A percentile compares a stretch with the other conserved stretches of the same genome.
Evolutionary conservation across 805 yeast genomes (phyloP).

Genomic region (Wickerhamomyces rabaulensis): DNA sequence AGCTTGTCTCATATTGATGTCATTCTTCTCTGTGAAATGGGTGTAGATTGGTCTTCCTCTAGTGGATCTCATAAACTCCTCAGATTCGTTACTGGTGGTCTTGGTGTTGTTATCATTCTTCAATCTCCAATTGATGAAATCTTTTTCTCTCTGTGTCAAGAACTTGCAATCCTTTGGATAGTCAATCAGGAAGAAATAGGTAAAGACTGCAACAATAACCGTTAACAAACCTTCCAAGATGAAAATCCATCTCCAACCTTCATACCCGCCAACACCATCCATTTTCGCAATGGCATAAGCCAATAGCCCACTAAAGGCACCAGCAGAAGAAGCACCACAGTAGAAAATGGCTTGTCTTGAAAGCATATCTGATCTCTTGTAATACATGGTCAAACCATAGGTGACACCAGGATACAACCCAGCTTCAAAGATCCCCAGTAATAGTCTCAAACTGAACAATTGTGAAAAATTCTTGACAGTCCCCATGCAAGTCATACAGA

Average conservation of each 20-base stretch:
- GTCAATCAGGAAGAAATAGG: constrained; percentile 31
- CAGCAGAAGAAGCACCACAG: constrained; percentile 36
- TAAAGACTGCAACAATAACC: constrained; percentile 35
- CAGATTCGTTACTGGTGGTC: constrained; percentile 2
- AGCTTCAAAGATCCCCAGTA: constrained; percentile 39
- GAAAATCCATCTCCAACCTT: constrained; percentile 42
- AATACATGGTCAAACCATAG: constrained; percentile 33
- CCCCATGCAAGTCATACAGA: constrained; percentile 39
- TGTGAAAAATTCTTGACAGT: constrained; percentile 29
- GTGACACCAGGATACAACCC: constrained; percentile 38
- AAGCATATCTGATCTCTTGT: constrained; percentile 32
- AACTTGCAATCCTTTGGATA: constrained; percentile 43
- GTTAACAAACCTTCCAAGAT: constrained; percentile 19
- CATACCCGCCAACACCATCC: constrained; percentile 29
- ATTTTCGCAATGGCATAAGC: constrained; percentile 33
- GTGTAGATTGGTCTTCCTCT: constrained; percentile 9
- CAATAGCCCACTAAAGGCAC: constrained; percentile 40
- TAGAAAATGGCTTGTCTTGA: constrained; percentile 34
- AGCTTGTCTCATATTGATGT: constrained; percentile 9
- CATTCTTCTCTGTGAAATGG: constrained; percentile 12
- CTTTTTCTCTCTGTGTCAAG: constrained; percentile 31
- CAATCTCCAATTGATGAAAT: constrained; percentile 19
- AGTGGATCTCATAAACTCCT: constrained; percentile 3
- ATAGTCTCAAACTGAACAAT: constrained; percentile 34
- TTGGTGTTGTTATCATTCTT: constrained; percentile 9